Evolutionary conservation across 2,329 filamentous ascomycete species (phyloP), one percentile per base, ranked within the genome.

Genomic region (Truncatella angustata): DNA sequence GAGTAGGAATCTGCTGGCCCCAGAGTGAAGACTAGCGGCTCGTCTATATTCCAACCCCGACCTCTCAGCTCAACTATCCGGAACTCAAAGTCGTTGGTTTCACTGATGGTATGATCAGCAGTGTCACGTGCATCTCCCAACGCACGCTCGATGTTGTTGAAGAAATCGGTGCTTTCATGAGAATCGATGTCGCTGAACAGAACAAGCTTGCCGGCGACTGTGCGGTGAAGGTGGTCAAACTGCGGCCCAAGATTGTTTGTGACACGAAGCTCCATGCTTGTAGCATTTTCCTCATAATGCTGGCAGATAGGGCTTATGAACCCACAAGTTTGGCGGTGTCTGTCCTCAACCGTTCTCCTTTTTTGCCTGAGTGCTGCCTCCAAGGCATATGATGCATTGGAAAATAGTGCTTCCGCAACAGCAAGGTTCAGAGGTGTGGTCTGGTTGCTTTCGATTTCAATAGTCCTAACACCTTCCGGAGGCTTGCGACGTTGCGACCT

Each of bases 191-290:
- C 66, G 36, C 67, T 69, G 57, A 80, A 78, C n/a, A 81, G 64
- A 16, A 70, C 66, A 16, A 76, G 67, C 36, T 69, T 74, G 59
- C 70, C 75, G 46, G 66, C 67, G 30, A 78, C 68, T 24, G 66
- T 68, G 28, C 73, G 72, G 32, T 69, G 66, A 36, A 80, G 62
- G 51, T 77, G 73, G 21, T 69, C 67, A 54, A 75, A 78, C 37
- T 69, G 63, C 4, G 77, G 76, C 0, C 79, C 79, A 12, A 80
- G 67, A 54, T 76, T 77, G 62, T 82, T 82, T 24, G 66, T 62
- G 32, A 81, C 64, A 28, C 71, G 70, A 47, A 81, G 65, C 50
- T 71, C 67, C 40, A 81, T 64, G 45, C 74, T 69, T 9, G 81
- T 63, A 1, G 75, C 74, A 37, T 75, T 71, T 36, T 73, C 70